Conservation (phyloP, 305 asterid genomes). For the Fraxinus baroniana region DNA sequence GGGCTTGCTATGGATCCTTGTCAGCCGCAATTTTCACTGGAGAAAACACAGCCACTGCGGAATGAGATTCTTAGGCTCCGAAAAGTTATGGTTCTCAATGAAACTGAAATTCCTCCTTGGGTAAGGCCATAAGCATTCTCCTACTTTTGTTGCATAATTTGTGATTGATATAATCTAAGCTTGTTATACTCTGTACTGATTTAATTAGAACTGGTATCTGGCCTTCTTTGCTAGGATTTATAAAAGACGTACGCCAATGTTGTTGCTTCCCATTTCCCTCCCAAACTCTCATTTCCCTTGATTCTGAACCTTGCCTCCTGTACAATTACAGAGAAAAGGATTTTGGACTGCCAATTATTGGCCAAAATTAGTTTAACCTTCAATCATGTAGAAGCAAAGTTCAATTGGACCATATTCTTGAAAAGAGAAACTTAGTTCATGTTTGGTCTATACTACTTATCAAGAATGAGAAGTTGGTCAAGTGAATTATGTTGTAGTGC, state of each 20-base stretch:
- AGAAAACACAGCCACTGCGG: constrained; percentile 45
- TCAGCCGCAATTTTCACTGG: constrained; percentile 31
- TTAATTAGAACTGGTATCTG: background rate
- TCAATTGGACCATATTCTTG: background rate
- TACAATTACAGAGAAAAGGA: background rate
- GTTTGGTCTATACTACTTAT: background rate
- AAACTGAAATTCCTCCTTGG: constrained; percentile 51
- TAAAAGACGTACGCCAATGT: background rate
- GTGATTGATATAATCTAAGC: background rate
- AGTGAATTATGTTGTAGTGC: background rate
- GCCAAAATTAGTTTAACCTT: background rate
- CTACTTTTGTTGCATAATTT: constrained; percentile 18
- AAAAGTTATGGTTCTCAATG: constrained; percentile 48
- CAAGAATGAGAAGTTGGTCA: background rate
- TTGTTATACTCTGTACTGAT: constrained; percentile 4
- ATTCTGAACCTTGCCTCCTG: background rate
- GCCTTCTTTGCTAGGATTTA: background rate
- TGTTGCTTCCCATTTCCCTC: background rate
- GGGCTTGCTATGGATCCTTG: constrained; percentile 62
- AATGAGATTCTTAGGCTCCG: constrained; percentile 50
- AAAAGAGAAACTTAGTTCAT: background rate
- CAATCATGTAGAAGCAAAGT: background rate
- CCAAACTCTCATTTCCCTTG: background rate
- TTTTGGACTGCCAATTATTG: background rate
- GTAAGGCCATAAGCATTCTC: constrained; percentile 39